Evolutionary conservation across 441 rosid species (phyloP).

Genomic region (Gossypium schwendimanii): DNA sequence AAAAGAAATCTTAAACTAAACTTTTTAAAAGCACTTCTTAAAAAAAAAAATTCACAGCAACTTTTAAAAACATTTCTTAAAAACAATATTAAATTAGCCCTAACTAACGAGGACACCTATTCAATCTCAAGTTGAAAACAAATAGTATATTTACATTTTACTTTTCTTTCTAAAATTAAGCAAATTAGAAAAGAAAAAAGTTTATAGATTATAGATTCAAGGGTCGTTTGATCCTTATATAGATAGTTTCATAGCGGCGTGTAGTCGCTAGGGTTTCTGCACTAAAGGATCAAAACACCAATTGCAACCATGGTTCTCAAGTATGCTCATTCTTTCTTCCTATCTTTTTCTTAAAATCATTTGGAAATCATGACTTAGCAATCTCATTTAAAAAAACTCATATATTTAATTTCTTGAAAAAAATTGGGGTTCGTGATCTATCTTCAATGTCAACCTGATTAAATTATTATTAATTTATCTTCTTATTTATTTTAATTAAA

Average conservation of each 20-base stretch:
- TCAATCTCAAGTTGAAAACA: too few species aligned
- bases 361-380: background rate
- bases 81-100: too few species aligned
- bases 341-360: background rate
- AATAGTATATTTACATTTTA: too few species aligned
- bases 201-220: background rate
- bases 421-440: background rate
- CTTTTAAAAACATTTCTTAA: too few species aligned
- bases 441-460: background rate
- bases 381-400: background rate
- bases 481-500: background rate
- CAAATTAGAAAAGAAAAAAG: too few species aligned
- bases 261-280: background rate
- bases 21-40: too few species aligned
- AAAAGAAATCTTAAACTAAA: too few species aligned
- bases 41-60: too few species aligned
- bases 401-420: background rate
- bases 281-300: background rate
- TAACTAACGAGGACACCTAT: too few species aligned
- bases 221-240: background rate
- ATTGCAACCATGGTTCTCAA: slow-evolving; percentile 57
- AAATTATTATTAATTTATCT: background rate
- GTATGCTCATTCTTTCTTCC: slow-evolving; percentile 23
- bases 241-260: background rate
- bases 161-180: too few species aligned